phyloP scores from a whole-genome alignment of 306 rosid genomes.

The Prunus dulcis region DNA sequence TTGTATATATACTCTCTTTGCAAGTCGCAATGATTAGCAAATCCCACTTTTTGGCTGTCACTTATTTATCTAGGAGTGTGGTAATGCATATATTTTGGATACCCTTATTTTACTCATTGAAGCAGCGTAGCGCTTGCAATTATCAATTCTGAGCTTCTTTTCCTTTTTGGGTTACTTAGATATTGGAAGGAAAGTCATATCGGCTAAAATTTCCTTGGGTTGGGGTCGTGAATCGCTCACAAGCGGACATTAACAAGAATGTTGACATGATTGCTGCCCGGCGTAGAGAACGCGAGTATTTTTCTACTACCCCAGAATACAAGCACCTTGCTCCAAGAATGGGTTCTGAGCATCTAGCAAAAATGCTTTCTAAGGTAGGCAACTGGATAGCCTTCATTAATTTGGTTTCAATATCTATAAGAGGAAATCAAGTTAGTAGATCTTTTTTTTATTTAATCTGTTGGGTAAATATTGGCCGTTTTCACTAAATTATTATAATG shows the following conservation, averaged over 20 bases:
- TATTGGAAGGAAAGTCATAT: slow-evolving; percentile 76
- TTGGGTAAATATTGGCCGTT: background rate
- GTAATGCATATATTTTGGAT: background rate
- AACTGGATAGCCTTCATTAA: slow-evolving; percentile 7
- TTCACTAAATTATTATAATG: background rate
- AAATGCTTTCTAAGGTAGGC: slow-evolving; percentile 84
- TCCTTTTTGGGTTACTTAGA: slow-evolving; percentile 46
- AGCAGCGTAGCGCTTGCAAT: background rate
- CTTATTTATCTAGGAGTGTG: background rate
- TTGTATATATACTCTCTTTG: background rate
- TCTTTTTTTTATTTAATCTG: no score
- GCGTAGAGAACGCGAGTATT: slow-evolving; percentile 84
- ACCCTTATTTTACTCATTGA: background rate
- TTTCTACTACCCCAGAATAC: slow-evolving; percentile 76
- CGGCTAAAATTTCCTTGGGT: slow-evolving; percentile 89
- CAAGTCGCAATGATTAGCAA: background rate
- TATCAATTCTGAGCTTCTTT: slow-evolving; percentile 14
- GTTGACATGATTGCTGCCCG: slow-evolving; percentile 98
- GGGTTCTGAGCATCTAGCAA: slow-evolving; percentile 97
- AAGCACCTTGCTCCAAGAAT: slow-evolving; percentile 82
- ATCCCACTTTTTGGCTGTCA: background rate
- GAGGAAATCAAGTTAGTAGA: background rate
- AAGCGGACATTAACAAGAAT: slow-evolving; percentile 86
- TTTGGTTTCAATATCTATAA: background rate
- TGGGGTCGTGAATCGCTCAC: slow-evolving; percentile 94